These are phyloP conservation scores for Biscogniauxia marginata DNA, from an alignment of 2,329 filamentous ascomycete species.

Conservation along the genomic window DNA sequence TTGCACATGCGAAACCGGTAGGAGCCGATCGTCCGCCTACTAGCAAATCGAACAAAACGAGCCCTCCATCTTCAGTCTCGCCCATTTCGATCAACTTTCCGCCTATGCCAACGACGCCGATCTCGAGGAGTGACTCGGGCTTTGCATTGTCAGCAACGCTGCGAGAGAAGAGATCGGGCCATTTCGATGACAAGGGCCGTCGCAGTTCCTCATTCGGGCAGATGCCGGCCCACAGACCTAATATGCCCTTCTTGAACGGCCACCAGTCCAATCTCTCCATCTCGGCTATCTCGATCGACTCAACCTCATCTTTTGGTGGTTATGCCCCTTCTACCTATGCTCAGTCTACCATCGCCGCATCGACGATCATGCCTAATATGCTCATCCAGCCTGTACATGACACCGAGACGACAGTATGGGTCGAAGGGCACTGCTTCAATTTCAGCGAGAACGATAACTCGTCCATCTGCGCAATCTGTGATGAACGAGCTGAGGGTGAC, in stretches of 20 bases:
- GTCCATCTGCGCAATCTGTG: constrained; percentile 69
- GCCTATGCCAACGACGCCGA: constrained; percentile 69
- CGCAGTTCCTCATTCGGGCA: constrained; percentile 90
- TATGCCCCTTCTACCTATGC: constrained; percentile 85
- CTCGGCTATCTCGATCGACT: constrained; percentile 59
- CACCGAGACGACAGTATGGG: constrained; percentile 78
- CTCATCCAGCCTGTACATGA: constrained; percentile 76
- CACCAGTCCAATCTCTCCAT: constrained; percentile 60
- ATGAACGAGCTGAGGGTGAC: constrained; percentile 69
- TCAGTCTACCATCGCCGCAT: constrained; percentile 80
- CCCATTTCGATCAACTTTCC: constrained; percentile 79
- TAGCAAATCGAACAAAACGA: constrained; percentile 61
- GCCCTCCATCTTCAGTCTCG: constrained; percentile 65
- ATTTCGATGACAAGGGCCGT: constrained; percentile 76
- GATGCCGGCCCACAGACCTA: constrained; percentile 66
- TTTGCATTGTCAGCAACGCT: constrained; percentile 83
- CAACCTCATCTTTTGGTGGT: constrained; percentile 69
- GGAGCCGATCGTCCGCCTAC: constrained; percentile 75
- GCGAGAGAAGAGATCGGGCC: constrained; percentile 89
- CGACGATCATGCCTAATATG: constrained; percentile 84
- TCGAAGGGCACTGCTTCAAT: constrained; percentile 79
- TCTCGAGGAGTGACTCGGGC: constrained; percentile 89
- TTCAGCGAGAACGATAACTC: constrained; percentile 59
- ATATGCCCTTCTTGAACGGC: constrained; percentile 69
- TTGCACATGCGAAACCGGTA: constrained; percentile 72